A percentile compares a stretch with the other conserved stretches of the same genome.
phyloP scores from a whole-genome alignment of 2,329 filamentous ascomycete species.

The Beauveria sp. region DNA sequence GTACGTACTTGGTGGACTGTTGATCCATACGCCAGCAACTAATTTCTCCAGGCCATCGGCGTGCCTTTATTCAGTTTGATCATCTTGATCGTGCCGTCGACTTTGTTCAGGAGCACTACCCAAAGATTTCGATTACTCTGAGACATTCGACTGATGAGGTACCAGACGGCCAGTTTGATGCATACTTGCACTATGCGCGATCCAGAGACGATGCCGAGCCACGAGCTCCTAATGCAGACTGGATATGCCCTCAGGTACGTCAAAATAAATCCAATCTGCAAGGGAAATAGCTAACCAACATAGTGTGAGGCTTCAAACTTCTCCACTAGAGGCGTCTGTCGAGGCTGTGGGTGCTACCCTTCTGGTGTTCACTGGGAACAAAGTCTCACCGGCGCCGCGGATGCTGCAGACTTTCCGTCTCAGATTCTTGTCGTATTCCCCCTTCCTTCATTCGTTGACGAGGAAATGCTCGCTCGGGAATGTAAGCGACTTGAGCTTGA shows the following conservation, averaged over 20 bases:
- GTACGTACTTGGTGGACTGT: slow-evolving; percentile 16
- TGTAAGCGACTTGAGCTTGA: slow-evolving; percentile 64
- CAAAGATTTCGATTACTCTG: slow-evolving; percentile 30
- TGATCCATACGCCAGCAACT: background rate
- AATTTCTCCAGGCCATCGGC: slow-evolving; percentile 28
- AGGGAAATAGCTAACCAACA: background rate
- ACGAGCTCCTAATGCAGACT: slow-evolving; percentile 20
- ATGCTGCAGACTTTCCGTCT: slow-evolving; percentile 51
- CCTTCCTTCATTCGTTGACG: slow-evolving; percentile 61
- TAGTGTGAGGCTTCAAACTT: slow-evolving; percentile 35
- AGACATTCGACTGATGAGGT: slow-evolving; percentile 29
- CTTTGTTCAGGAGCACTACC: slow-evolving; percentile 37
- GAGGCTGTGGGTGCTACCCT: slow-evolving; percentile 27
- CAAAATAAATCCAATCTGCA: background rate
- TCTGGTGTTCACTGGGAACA: slow-evolving; percentile 23
- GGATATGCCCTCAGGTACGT: slow-evolving; percentile 28
- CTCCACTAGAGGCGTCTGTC: slow-evolving; percentile 29
- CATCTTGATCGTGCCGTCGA: slow-evolving; percentile 30
- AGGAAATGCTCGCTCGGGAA: slow-evolving; percentile 65
- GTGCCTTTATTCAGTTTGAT: slow-evolving; percentile 36
- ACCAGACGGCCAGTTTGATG: slow-evolving; percentile 30
- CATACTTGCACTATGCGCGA: slow-evolving; percentile 35
- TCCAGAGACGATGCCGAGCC: slow-evolving; percentile 28
- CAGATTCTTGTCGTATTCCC: slow-evolving; percentile 71
- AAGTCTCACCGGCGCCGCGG: slow-evolving; percentile 40